Base-by-base conservation (phyloP, 495 filamentous ascomycete genomes). In the Trichoderma asperelloides region DNA sequence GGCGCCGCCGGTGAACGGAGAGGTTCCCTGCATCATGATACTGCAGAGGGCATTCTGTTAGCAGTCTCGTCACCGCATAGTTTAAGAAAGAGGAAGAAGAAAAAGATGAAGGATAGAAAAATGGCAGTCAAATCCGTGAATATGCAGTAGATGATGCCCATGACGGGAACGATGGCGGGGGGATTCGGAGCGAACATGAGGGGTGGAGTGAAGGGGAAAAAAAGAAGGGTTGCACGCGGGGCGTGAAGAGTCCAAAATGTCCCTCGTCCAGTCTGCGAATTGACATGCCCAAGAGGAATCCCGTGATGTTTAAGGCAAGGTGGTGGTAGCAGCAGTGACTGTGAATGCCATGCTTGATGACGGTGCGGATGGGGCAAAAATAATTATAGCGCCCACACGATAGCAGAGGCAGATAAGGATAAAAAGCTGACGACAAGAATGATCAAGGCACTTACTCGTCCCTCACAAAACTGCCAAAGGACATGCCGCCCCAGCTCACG, bases 401-500 rank as follows among this genome's bases (percentile, higher is more conserved):
- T 62, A 45, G 67, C 60, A 70, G 30, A 45, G 65, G 62, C 49
- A 49, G 37, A 37, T 55, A n/a, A 60, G 39, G 55, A 65, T 27
- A 66, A 60, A 62, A 66, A 69, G 30, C 23, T 45, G 68, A 49
- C 69, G 62, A 49, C n/a, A 64, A 15, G 66, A 60, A 68, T 60
- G 5, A 45, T 66, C 55, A 33, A 64, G 65, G 3, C 65, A 93
- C 94, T 87, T 86, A 98, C 95, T 98, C 95, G 81, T 98, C 95
- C 72, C 91, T 86, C 77, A 98, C 93, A 84, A 93, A 98, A 76
- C 94, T 97, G 66, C 93, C 93, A 68, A 98, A 90, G 51, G 95
- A 98, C 27, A 96, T 84, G 66, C 94, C 96, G 73, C 96, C 95
- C 93, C 93, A 98, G 75, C 96, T 98, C 92, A 97, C 96, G 65